Base-by-base conservation (phyloP, 108 stramenopile species). In the Licmophora abbreviata region DNA sequence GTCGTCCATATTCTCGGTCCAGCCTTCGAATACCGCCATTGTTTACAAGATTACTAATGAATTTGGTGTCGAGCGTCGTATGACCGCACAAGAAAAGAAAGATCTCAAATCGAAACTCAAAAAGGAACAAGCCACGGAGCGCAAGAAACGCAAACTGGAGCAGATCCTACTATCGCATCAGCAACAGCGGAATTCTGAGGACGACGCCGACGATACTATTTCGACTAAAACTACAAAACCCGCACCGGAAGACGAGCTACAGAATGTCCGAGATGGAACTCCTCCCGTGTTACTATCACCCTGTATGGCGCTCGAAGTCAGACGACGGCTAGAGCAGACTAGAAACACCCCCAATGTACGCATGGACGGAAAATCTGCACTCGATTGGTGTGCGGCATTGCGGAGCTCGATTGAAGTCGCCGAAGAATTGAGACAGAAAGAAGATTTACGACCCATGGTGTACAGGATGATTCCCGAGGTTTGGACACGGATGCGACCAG, bases 81-180 rank as follows among this genome's bases (percentile, higher is more conserved):
- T 85, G 88, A 83, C 78, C 6, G 68, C 46, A n/a, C 53, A 68
- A 51, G 84, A 90, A 57, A 90, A 85, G 62, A 81, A 71, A 56
- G 48, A 63, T n/a, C 20, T 61, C 11, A 81, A 76, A 34, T 29
- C 51, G 26, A 40, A 75, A 62, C 17, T 81, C 21, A 59, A 44
- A 28, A 40, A 37, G 33, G 74, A 68, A 23, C 61, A 64, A 37
- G 51, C 50, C 10, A 69, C 54, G 33, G 64, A 70, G 41, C 48
- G 61, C 17, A 44, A 66, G 34, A 65, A 65, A 35, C 32, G 30
- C 20, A 54, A 70, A 42, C n/a, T n/a, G n/a, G n/a, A n/a, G n/a
- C n/a, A n/a, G n/a, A n/a, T n/a, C n/a, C n/a, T n/a, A n/a, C n/a
- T n/a, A n/a, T n/a, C n/a, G n/a, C n/a, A n/a, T n/a, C n/a, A 52